These are phyloP conservation scores for Neurospora sublineolata DNA, from an alignment of 495 filamentous ascomycete genomes.

Conservation along the genomic window DNA sequence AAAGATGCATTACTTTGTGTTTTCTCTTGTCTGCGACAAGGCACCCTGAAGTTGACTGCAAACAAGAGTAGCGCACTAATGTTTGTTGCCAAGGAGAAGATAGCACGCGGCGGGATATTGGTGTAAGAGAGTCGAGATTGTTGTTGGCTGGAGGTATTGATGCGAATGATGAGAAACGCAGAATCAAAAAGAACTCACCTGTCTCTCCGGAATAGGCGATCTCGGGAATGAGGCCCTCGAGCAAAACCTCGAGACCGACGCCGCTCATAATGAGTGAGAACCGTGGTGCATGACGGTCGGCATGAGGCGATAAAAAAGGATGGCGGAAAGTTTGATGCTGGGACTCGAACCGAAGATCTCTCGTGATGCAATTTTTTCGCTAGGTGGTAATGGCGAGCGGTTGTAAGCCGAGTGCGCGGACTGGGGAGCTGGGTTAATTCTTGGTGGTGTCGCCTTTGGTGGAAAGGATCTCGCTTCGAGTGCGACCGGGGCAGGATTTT, in stretches of 20 bases:
- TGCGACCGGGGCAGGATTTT: not conserved
- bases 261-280: slow-evolving; percentile 41
- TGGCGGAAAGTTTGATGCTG: not conserved
- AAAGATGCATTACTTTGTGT: not conserved
- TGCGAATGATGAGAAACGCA: not conserved
- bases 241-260: slow-evolving; percentile 54
- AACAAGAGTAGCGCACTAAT: not conserved
- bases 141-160: not conserved
- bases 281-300: not conserved
- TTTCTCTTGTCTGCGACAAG: not conserved
- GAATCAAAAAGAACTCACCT: slow-evolving; percentile 43
- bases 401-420: not conserved
- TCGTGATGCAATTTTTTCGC: not conserved
- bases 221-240: slow-evolving; percentile 58
- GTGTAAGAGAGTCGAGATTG: not conserved
- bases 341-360: slow-evolving; percentile 1
- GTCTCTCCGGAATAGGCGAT: slow-evolving; percentile 55
- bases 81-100: not conserved
- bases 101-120: not conserved
- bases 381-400: not conserved
- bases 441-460: not conserved
- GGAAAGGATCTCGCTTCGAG: not conserved
- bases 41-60: not conserved
- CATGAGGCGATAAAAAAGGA: slow-evolving; percentile 1
- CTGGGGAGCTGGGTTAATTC: not conserved